phyloP scores from a whole-genome alignment of 1,284 basidiomycete species.

The Puccinia triticina region DNA sequence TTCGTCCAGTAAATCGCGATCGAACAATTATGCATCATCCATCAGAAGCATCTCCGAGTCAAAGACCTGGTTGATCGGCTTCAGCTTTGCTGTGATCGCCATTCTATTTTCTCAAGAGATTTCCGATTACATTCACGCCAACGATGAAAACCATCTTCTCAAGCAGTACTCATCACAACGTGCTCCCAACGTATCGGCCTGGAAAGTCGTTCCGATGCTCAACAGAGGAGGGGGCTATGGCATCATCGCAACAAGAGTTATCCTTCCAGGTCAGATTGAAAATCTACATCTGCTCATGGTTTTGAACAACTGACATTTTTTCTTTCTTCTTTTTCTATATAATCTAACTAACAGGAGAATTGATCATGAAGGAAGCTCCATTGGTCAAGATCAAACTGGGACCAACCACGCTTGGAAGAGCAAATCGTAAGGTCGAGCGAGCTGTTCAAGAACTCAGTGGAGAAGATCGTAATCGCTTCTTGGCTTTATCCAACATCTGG shows the following conservation, averaged over 20 bases:
- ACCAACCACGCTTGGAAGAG: conserved; percentile 2
- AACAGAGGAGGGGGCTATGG: conserved; percentile 44
- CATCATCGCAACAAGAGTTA: conserved; percentile 33
- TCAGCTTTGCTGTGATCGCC: conserved; percentile 29
- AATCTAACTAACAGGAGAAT: conserved; percentile 30
- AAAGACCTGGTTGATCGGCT: conserved; percentile 25
- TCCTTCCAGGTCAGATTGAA: conserved; percentile 30
- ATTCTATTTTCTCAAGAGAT: conserved; percentile 47
- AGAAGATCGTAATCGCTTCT: conserved; percentile 45
- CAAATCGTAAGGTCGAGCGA: conserved; percentile 12
- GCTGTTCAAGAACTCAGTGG: conserved; percentile 33
- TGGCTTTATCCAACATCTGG: conserved; percentile 50
- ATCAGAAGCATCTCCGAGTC: conserved; percentile 35
- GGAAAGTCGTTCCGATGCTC: conserved; percentile 23
- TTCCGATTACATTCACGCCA: conserved; percentile 31
- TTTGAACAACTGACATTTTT: conserved; percentile 9
- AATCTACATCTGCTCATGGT: not conserved
- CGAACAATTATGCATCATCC: not conserved
- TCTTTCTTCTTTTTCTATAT: not conserved
- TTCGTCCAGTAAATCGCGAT: not conserved
- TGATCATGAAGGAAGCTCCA: conserved; percentile 48
- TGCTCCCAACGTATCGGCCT: conserved; percentile 38
- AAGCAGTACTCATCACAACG: conserved; percentile 27
- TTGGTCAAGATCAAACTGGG: conserved; percentile 19
- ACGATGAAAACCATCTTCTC: conserved; percentile 40